phyloP scores from a whole-genome alignment of 257 asterid genomes.

The Lycium ferocissimum region DNA sequence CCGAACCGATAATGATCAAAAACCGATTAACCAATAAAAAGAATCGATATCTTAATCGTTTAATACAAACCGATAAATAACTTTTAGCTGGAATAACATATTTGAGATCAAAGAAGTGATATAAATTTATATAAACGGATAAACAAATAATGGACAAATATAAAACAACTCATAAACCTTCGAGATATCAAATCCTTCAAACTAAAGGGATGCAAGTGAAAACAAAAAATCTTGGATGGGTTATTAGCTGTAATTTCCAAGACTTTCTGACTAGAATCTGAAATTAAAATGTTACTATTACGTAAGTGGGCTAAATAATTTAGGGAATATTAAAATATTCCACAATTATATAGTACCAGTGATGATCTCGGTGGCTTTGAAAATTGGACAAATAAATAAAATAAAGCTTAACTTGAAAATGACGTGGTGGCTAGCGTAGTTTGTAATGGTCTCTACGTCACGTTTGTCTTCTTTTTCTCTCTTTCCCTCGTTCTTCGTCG shows the following conservation, averaged over 20 bases:
- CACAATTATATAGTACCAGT: neutral
- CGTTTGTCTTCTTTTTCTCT: constrained; percentile 46
- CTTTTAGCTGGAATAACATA: too few relatives aligned
- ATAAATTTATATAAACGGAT: too few relatives aligned
- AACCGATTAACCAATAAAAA: too few relatives aligned
- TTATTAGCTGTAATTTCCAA: neutral
- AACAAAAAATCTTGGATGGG: neutral
- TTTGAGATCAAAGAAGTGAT: too few relatives aligned
- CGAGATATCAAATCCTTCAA: too few relatives aligned
- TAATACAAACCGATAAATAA: too few relatives aligned
- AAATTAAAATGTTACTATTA: too few relatives aligned
- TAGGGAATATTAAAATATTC: neutral
- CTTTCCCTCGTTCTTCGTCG: constrained; percentile 2
- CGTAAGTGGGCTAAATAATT: neutral
- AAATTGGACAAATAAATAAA: constrained; percentile 39
- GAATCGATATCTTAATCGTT: too few relatives aligned
- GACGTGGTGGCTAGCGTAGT: constrained; percentile 54
- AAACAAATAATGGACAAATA: too few relatives aligned
- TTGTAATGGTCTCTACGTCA: constrained; percentile 71
- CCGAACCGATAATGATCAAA: too few relatives aligned
- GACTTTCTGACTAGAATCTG: neutral
- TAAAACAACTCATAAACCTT: too few relatives aligned
- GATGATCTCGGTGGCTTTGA: constrained; percentile 49
- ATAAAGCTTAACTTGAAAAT: constrained; percentile 59
- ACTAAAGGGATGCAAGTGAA: neutral